These are phyloP conservation scores for Kodamaea fukazawae DNA, from an alignment of 805 yeast species.

Conservation along the genomic window DNA sequence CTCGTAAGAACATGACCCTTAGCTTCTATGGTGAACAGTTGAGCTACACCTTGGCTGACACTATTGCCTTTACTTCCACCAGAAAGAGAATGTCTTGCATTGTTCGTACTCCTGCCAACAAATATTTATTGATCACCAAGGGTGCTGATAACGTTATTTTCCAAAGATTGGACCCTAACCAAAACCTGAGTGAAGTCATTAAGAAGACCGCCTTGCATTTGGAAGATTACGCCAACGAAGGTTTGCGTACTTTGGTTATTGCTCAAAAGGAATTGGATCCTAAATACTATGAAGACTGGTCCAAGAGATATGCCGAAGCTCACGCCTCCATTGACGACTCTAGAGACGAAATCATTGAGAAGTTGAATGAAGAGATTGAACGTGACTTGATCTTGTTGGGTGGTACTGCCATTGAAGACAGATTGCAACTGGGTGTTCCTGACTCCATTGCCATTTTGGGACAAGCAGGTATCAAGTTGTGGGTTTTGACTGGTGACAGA, in stretches of 20 bases:
- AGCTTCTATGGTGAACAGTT: slow-evolving; percentile 44
- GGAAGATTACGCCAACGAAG: slow-evolving; percentile 72
- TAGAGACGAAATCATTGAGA: slow-evolving; percentile 57
- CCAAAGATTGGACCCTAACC: slow-evolving; percentile 38
- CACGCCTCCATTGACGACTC: slow-evolving; percentile 50
- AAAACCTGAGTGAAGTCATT: slow-evolving; percentile 44
- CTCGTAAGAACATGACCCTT: slow-evolving; percentile 45
- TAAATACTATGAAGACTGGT: slow-evolving; percentile 53
- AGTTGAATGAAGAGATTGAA: slow-evolving; percentile 60
- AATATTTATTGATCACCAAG: slow-evolving; percentile 52
- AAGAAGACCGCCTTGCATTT: slow-evolving; percentile 60
- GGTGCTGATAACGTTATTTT: slow-evolving; percentile 79
- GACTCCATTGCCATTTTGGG: slow-evolving; percentile 69
- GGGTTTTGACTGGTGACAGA: slow-evolving; percentile 87
- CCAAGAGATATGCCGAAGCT: slow-evolving; percentile 54
- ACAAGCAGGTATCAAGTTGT: slow-evolving; percentile 76
- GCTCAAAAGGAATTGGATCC: slow-evolving; percentile 53
- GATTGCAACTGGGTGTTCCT: slow-evolving; percentile 84
- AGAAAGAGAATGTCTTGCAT: slow-evolving; percentile 80
- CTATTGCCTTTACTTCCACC: slow-evolving; percentile 64
- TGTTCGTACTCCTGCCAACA: slow-evolving; percentile 42
- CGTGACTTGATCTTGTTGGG: slow-evolving; percentile 63
- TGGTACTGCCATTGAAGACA: slow-evolving; percentile 85
- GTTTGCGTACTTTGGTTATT: slow-evolving; percentile 72
- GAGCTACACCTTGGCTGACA: slow-evolving; percentile 50